Evolutionary conservation across 768 basidiomycete genomes (phyloP).

Genomic region (Lentinula aciculospora): DNA sequence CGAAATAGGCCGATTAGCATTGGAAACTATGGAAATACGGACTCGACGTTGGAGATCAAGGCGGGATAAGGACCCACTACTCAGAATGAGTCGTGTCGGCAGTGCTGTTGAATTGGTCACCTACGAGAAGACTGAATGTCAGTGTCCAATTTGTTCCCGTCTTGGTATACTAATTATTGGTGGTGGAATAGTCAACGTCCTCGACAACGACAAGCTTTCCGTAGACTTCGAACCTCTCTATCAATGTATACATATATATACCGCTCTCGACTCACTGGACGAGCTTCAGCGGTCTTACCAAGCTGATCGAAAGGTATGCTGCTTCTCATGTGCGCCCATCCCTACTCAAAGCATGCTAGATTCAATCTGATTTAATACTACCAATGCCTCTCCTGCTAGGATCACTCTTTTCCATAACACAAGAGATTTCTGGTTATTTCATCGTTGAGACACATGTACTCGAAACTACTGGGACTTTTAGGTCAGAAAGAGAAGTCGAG

Average conservation of each 20-base stretch:
- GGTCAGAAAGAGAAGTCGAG: constrained; percentile 88
- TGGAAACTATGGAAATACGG: constrained; percentile 85
- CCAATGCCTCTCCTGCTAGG: constrained; percentile 63
- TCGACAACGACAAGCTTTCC: constrained; percentile 83
- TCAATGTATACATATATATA: constrained; percentile 96
- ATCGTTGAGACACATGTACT: constrained; percentile 93
- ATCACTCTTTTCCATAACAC: constrained; percentile 70
- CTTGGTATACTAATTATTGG: constrained; percentile 8
- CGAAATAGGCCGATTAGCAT: constrained; percentile 79
- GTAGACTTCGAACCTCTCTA: constrained; percentile 95
- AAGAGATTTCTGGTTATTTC: constrained; percentile 97
- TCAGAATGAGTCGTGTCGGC: constrained; percentile 74
- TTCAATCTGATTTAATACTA: constrained; percentile 94
- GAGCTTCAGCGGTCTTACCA: constrained; percentile 92
- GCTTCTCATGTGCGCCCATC: not conserved
- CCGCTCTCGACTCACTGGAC: constrained; percentile 82
- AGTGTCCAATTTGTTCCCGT: constrained; percentile 24
- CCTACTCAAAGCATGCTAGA: constrained; percentile 37
- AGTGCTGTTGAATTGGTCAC: constrained; percentile 90
- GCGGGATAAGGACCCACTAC: constrained; percentile 78
- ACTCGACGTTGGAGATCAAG: constrained; percentile 77
- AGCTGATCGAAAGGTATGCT: constrained; percentile 84
- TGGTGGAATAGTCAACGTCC: constrained; percentile 64
- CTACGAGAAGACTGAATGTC: constrained; percentile 93
- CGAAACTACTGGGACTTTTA: constrained; percentile 81